Conservation (phyloP, 176 grass and related monocot genomes). For the Microstegium vimineum region DNA sequence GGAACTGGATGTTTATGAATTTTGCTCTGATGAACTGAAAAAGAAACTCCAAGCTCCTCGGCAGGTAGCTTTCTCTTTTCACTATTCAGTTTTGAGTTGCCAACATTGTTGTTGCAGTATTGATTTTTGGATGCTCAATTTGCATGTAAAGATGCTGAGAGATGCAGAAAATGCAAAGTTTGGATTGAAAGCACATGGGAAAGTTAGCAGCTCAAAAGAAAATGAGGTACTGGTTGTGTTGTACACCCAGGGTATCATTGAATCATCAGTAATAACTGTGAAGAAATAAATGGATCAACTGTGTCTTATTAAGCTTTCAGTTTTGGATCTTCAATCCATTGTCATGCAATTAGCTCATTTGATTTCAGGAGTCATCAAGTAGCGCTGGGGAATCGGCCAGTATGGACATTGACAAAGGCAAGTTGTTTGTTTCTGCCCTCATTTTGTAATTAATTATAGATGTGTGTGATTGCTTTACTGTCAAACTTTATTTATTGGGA, state of each 20-base stretch:
- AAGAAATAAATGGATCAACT: slow-evolving; percentile 5
- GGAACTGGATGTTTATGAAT: slow-evolving; percentile 99
- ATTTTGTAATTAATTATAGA: slow-evolving; percentile 1
- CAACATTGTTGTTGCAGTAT: not conserved
- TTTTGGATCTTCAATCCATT: not conserved
- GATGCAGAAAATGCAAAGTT: slow-evolving; percentile 88
- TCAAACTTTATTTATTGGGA: not conserved
- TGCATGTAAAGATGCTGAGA: slow-evolving; percentile 73
- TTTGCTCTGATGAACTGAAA: slow-evolving; percentile 95
- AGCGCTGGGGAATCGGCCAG: slow-evolving; percentile 58
- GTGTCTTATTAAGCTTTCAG: not conserved
- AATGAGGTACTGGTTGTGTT: slow-evolving; percentile 43
- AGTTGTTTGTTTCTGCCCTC: slow-evolving; percentile 29
- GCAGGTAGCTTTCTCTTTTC: slow-evolving; percentile 59
- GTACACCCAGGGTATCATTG: not conserved
- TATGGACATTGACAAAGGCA: slow-evolving; percentile 69
- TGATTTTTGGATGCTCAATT: slow-evolving; percentile 27
- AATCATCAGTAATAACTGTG: not conserved
- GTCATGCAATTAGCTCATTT: slow-evolving; percentile 11
- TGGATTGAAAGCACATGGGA: slow-evolving; percentile 66
- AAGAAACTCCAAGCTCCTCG: slow-evolving; percentile 88
- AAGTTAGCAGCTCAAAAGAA: slow-evolving; percentile 59
- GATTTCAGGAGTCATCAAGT: slow-evolving; percentile 64
- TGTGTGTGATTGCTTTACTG: not conserved
- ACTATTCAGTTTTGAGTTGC: slow-evolving; percentile 9